Evolutionary conservation across 768 basidiomycete species (phyloP).

Genomic region (Amanita brunnescens): DNA sequence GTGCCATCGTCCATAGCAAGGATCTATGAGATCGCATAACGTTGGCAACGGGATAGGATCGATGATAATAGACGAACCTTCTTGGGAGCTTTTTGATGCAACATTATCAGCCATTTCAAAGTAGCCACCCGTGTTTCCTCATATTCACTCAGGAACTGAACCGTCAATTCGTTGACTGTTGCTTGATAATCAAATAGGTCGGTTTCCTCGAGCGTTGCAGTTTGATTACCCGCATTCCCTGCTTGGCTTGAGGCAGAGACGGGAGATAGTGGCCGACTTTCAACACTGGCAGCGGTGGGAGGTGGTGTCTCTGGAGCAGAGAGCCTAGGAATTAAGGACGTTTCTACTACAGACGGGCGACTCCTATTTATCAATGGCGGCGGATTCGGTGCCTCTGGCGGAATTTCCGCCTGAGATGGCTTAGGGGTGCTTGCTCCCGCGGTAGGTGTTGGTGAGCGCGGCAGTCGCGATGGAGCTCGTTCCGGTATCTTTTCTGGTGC

Average conservation of each 20-base stretch:
- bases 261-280: constrained; percentile 60
- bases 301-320: constrained; percentile 23
- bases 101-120: constrained; percentile 96
- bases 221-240: constrained; percentile 24
- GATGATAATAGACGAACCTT: constrained; percentile 44
- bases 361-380: neutral
- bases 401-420: constrained; percentile 11
- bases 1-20: constrained; percentile 95
- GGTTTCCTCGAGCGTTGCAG: constrained; percentile 33
- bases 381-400: constrained; percentile 1
- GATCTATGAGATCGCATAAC: constrained; percentile 43
- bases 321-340: constrained; percentile 28
- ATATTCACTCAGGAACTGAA: constrained; percentile 93
- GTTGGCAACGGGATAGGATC: neutral
- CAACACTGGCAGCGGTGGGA: constrained; percentile 18
- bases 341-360: constrained; percentile 25
- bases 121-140: constrained; percentile 96
- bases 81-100: constrained; percentile 95
- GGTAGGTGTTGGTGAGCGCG: constrained; percentile 52
- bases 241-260: constrained; percentile 37
- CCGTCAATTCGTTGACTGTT: constrained; percentile 85
- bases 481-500: constrained; percentile 23
- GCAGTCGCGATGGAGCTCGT: constrained; percentile 22
- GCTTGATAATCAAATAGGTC: constrained; percentile 88
- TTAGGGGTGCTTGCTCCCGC: constrained; percentile 9